Percentiles rank a stretch among this genome's conserved stretches.
Conservation (phyloP, 2,329 filamentous ascomycete species). For the Thielaviopsis punctulata region DNA sequence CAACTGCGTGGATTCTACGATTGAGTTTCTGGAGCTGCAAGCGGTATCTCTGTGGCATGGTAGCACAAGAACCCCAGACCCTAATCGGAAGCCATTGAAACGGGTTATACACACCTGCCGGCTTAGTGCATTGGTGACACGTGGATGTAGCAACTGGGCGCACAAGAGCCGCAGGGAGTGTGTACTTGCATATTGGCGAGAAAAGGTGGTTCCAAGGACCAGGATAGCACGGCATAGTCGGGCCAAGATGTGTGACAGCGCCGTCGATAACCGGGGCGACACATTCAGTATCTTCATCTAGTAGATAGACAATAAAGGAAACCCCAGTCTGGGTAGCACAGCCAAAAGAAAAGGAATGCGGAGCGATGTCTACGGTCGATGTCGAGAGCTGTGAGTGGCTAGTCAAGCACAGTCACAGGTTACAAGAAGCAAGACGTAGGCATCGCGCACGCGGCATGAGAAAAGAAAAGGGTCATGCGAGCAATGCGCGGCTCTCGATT, state of each 20-base stretch:
- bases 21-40: no score
- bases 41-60: no score
- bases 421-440: not conserved
- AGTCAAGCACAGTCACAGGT: no score
- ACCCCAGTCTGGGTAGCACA: no score
- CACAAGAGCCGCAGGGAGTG: not conserved
- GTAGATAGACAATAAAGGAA: no score
- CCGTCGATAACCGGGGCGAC: not conserved
- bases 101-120: not conserved
- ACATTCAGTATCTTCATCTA: not conserved
- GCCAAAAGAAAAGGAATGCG: no score
- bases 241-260: not conserved
- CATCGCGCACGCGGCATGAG: no score
- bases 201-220: not conserved
- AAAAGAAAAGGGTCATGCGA: no score
- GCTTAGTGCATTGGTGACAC: not conserved
- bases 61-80: no score
- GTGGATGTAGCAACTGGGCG: not conserved
- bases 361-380: no score
- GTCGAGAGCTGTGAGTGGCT: no score
- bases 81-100: not conserved
- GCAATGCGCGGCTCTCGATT: no score
- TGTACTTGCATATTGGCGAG: not conserved
- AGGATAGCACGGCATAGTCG: not conserved
- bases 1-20: not conserved